phyloP scores from a whole-genome alignment of 768 basidiomycete genomes.

The Tylopilus rubrobrunneus region DNA sequence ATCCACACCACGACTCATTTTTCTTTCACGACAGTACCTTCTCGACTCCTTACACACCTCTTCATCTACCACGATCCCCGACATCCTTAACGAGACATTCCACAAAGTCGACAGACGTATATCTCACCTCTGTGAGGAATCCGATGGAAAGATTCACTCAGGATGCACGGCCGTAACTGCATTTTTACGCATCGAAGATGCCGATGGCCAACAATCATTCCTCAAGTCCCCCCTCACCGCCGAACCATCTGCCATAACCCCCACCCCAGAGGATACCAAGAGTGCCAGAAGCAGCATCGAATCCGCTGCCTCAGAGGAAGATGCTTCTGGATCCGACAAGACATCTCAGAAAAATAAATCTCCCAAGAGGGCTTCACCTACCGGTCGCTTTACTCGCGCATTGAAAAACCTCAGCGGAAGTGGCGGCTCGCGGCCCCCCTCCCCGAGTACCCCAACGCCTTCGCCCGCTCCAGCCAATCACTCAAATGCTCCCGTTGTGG shows the following conservation, averaged over 20 bases:
- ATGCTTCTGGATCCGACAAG: slow-evolving; percentile 29
- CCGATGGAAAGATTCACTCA: slow-evolving; percentile 89
- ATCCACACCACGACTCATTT: neutral
- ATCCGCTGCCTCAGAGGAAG: slow-evolving; percentile 38
- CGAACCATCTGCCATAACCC: slow-evolving; percentile 29
- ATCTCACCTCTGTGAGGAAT: slow-evolving; percentile 80
- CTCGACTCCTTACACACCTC: slow-evolving; percentile 64
- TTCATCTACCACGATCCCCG: slow-evolving; percentile 65
- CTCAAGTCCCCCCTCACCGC: slow-evolving; percentile 32
- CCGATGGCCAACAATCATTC: slow-evolving; percentile 69
- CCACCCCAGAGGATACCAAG: slow-evolving; percentile 31
- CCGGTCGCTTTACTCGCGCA: slow-evolving; percentile 52
- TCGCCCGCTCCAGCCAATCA: slow-evolving; percentile 30
- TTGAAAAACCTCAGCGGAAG: slow-evolving; percentile 47
- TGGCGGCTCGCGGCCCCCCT: slow-evolving; percentile 19
- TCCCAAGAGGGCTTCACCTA: slow-evolving; percentile 36
- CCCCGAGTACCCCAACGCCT: slow-evolving; percentile 5
- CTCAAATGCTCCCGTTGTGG: slow-evolving; percentile 21
- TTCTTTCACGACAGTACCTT: slow-evolving; percentile 44
- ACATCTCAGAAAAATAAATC: slow-evolving; percentile 41
- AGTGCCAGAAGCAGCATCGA: slow-evolving; percentile 36
- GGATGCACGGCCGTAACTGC: slow-evolving; percentile 97
- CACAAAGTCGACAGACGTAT: slow-evolving; percentile 85
- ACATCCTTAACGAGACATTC: slow-evolving; percentile 90
- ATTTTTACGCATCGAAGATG: slow-evolving; percentile 89